A percentile compares a stretch with the other conserved stretches of the same genome.
phyloP scores from a whole-genome alignment of 2,329 filamentous ascomycete genomes.

The Acrodontium crateriforme region DNA sequence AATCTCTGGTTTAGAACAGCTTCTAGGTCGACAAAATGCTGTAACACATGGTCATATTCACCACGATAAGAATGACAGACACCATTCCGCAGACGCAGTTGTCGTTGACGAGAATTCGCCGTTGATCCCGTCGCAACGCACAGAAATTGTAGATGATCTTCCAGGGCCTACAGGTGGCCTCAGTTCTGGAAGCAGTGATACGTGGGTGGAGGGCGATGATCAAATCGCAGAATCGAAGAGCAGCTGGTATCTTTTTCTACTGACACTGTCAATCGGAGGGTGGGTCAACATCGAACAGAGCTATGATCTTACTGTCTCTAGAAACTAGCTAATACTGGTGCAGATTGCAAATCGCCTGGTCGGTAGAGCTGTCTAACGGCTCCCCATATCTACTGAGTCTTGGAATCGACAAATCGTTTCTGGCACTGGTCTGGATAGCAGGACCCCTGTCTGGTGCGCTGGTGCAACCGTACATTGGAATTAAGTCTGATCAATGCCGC shows the following conservation, averaged over 20 bases:
- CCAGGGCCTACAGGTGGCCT: no score
- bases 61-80: no score
- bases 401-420: conserved; percentile 37
- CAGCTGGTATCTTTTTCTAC: conserved; percentile 67
- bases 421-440: conserved; percentile 42
- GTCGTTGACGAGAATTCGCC: no score
- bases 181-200: conserved; percentile 32
- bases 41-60: no score
- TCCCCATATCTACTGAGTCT: conserved; percentile 47
- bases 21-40: no score
- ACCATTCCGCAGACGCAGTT: no score
- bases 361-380: conserved; percentile 84
- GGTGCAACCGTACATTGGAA: conserved; percentile 41
- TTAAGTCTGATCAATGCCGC: conserved; percentile 38
- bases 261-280: conserved; percentile 77
- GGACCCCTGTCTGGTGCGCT: conserved; percentile 39
- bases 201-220: conserved; percentile 28
- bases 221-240: conserved; percentile 51
- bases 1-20: no score
- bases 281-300: conserved; percentile 19
- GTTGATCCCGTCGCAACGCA: no score
- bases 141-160: no score
- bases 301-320: conserved; percentile 1
- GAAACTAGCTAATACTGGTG: conserved; percentile 1
- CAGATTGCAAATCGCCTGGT: conserved; percentile 85